phyloP scores from a whole-genome alignment of 2,329 filamentous ascomycete species.

The Pseudogymnoascus sp. region DNA sequence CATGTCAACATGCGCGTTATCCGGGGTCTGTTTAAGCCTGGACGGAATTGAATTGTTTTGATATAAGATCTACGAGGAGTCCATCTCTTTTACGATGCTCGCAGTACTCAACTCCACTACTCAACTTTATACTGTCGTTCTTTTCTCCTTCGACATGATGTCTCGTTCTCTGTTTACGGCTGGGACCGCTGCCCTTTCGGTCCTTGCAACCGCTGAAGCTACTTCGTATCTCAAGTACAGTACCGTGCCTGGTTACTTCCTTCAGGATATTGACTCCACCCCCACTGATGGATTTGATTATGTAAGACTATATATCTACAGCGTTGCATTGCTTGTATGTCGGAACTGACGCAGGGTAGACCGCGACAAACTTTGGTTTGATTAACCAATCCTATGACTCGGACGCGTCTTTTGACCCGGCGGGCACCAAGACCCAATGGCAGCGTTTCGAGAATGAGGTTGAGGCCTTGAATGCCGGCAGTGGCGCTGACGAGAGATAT shows the following conservation, averaged over 20 bases:
- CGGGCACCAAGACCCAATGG: conserved; percentile 49
- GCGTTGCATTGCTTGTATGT: not conserved
- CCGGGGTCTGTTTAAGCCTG: not conserved
- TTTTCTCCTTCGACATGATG: conserved; percentile 2
- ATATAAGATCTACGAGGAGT: not conserved
- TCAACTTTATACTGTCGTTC: conserved; percentile 5
- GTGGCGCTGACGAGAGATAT: conserved; percentile 44
- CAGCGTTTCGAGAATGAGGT: conserved; percentile 54
- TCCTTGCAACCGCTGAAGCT: not conserved
- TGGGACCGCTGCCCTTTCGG: not conserved
- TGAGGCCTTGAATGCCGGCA: conserved; percentile 41
- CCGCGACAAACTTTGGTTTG: conserved; percentile 55
- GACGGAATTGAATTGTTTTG: not conserved
- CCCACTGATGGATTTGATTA: conserved; percentile 54
- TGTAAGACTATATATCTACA: conserved; percentile 33
- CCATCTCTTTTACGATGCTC: conserved; percentile 1
- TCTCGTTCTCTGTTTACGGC: not conserved
- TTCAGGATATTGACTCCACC: conserved; percentile 53
- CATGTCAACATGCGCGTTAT: not conserved
- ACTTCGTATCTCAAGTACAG: conserved; percentile 46
- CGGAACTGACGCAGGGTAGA: conserved; percentile 32
- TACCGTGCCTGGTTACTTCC: conserved; percentile 53
- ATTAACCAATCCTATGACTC: conserved; percentile 53
- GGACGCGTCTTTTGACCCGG: conserved; percentile 35
- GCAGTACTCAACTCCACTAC: not conserved